A percentile compares a stretch with the other conserved stretches of the same genome.
phyloP scores from a whole-genome alignment of 225 moss, liverwort and hornwort species.

The Polytrichum commune region DNA sequence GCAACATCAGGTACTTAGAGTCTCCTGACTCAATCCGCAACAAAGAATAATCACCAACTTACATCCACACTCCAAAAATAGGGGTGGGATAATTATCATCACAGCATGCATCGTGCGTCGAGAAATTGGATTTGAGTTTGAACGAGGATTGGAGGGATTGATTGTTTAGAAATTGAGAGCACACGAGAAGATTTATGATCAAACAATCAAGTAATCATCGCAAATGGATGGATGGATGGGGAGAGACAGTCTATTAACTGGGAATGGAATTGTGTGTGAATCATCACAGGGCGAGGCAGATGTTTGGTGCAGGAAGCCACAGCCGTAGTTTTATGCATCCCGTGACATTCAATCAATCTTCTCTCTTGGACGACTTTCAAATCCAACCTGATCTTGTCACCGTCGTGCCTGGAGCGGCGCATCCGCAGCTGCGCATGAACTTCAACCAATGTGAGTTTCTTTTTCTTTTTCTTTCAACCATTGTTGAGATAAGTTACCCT shows the following conservation, averaged over 20 bases:
- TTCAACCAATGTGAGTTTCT: constrained; percentile 23
- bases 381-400: constrained; percentile 2
- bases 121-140: not conserved
- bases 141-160: not conserved
- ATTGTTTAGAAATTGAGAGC: too few species aligned
- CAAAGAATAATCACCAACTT: not conserved
- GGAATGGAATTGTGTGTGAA: too few species aligned
- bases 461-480: not conserved
- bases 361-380: constrained; percentile 18
- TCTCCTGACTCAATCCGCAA: not conserved
- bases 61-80: not conserved
- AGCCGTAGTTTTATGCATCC: constrained; percentile 18
- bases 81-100: not conserved
- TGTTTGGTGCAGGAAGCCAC: constrained; percentile 8
- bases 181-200: too few species aligned
- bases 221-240: too few species aligned
- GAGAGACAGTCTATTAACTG: too few species aligned
- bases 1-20: constrained; percentile 14
- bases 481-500: not conserved
- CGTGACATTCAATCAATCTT: constrained; percentile 11
- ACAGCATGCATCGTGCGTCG: not conserved
- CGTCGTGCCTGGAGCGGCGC: not conserved
- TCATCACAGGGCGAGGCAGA: constrained; percentile 10
- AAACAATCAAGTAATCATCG: not conserved
- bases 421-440: constrained; percentile 11